Base-by-base conservation (phyloP, 1,284 basidiomycete genomes). In the Boletellus deceptivus region DNA sequence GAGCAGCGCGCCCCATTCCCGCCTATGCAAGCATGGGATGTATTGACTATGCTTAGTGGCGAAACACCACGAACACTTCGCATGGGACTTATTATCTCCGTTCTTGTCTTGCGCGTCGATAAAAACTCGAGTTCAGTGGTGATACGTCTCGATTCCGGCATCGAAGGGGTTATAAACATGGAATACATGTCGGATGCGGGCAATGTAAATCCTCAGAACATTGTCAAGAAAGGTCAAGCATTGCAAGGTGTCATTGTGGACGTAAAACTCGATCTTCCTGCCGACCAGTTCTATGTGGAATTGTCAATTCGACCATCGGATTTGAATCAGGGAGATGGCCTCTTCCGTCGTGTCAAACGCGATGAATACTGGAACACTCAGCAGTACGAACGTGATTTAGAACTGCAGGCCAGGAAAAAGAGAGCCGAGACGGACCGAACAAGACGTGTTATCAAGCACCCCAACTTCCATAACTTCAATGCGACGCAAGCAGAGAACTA, bases 391-490 rank as follows among this genome's bases (percentile, higher is more conserved):
- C 84, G 84, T 51, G 92, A 96, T 64, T 72, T 76, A 53, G 88
- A 92, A 48, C 75, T 91, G 51, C 77, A 87, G 53, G 81, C 79
- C n/a, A 80, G 90, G 57, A 93, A 91, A 73, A 95, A 93, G 71
- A 78, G 88, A 42, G 84, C 89, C 3, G 84, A 93, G 68, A 83
- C 84, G 40, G 82, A 89, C 65, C 76, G 82, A 64, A 80, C 84
- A 48, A 84, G 93, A 56, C 80, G 97, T 24, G 85, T 96, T 43
- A 93, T 99, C 75, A 95, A 98, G 68, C 97, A 99, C 69, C 97
- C 97, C 3, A 95, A 98, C 72, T 99, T 98, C 82, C 92, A 96
- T 68, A 93, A 97, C 67, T 89, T 98, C 78, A 96, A 93, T 64
- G 86, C 92, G 33, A 75, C 79, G 18, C 90, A 98, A 60, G 95